A percentile compares a stretch with the other conserved stretches of the same genome.
Conservation (phyloP, 169 alveolate species). For the Eimeria sp. region DNA sequence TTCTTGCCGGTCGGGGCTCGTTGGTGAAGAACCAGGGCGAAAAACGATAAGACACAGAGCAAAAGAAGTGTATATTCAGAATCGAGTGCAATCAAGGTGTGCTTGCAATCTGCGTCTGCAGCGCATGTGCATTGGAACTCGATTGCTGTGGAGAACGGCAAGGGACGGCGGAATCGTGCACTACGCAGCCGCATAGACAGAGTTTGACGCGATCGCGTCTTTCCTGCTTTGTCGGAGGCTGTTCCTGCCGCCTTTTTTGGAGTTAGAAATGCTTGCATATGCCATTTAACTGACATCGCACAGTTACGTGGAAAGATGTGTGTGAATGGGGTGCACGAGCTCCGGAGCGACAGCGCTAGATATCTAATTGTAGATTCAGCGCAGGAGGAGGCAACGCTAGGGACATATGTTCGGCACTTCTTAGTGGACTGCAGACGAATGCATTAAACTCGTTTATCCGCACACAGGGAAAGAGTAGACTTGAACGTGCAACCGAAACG, state of each 20-base stretch:
- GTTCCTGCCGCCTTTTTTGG: neutral
- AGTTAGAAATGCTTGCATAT: neutral
- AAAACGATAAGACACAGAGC: neutral
- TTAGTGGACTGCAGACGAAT: neutral
- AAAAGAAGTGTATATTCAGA: neutral
- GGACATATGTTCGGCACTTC: neutral
- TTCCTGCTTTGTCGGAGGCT: neutral
- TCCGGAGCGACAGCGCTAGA: neutral
- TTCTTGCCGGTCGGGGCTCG: constrained; percentile 84
- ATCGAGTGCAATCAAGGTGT: neutral
- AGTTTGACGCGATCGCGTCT: no score
- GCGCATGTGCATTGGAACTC: neutral
- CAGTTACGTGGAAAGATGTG: neutral
- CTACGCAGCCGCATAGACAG: neutral
- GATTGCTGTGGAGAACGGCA: neutral
- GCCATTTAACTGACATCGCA: neutral
- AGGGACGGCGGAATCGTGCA: neutral
- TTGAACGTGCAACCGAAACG: neutral
- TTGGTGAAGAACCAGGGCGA: constrained; percentile 63
- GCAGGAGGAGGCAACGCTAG: neutral
- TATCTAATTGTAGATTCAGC: neutral
- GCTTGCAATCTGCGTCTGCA: neutral
- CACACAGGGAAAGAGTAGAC: neutral
- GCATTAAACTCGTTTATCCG: neutral
- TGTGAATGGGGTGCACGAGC: neutral